Evolutionary conservation across 2,329 filamentous ascomycete species (phyloP), one percentile per base, ranked within the genome.

Genomic region (Fusarium pseudoanthophilum): DNA sequence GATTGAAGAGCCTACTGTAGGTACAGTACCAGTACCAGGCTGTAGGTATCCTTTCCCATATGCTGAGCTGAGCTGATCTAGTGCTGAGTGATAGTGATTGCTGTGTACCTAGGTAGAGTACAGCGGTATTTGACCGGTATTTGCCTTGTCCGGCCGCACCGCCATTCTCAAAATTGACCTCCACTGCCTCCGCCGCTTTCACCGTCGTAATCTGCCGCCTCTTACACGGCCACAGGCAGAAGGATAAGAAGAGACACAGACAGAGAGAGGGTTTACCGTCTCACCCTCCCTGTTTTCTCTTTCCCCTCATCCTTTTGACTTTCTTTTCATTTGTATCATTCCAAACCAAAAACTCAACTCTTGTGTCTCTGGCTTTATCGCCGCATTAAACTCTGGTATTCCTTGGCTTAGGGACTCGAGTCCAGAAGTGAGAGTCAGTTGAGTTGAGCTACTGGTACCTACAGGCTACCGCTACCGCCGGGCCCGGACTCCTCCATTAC

Each of bases 171-270:
- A 67, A 62, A n/a, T 40, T 34, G 20, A 55, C 51, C 57, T 62
- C 67, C 73, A 75, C 75, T 71, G 73, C 76, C 67, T 76, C 69
- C 76, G 76, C 76, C 76, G 76, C 76, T 69, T 68, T 71, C 73
- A 70, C 73, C 68, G 76, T 78, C 76, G 76, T 78, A 77, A 78
- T 76, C 76, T 74, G 69, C 75, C 75, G 73, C 75, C 73, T 77
- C 73, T 67, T 73, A 66, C 65, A 74, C 68, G 69, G 60, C 62
- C 71, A 68, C 70, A 72, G 60, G 51, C 39, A 46, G 37, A 48
- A 64, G 30, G 63, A 40, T 55, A 40, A 53, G 48, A 51, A 40
- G 30, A 64, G 26, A 45, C 30, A 60, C 30, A 62, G 37, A 61
- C n/a, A 62, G 42, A 74, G 53, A 62, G 42, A 74, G 53, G 63